phyloP scores from a whole-genome alignment of 768 basidiomycete genomes.

The Termitomyces titanicus region DNA sequence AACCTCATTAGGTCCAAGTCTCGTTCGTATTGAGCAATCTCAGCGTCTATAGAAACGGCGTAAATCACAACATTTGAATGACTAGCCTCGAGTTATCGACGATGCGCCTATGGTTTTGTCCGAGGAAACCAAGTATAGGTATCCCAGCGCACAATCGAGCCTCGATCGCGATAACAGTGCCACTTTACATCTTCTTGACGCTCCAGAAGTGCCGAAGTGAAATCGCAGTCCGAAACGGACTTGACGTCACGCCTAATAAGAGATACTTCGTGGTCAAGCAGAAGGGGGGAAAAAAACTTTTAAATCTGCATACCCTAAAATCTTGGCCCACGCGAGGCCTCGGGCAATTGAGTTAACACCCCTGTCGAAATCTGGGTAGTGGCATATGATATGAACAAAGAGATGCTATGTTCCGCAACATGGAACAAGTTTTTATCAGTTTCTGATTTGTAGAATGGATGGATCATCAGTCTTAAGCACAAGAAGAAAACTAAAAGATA shows the following conservation, averaged over 20 bases:
- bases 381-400: too few relatives aligned
- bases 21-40: too few relatives aligned
- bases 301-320: not conserved
- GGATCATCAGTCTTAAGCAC: too few relatives aligned
- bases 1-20: too few relatives aligned
- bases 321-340: not conserved
- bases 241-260: not conserved
- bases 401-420: not conserved
- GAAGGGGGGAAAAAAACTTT: not conserved
- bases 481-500: too few relatives aligned
- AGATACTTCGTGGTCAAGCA: not conserved
- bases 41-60: too few relatives aligned
- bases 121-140: not conserved
- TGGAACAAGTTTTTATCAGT: not conserved
- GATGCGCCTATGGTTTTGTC: too few relatives aligned
- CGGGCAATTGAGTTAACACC: not conserved
- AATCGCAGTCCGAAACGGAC: not conserved
- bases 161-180: not conserved
- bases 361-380: too few relatives aligned
- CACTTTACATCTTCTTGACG: not conserved
- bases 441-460: not conserved
- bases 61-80: too few relatives aligned
- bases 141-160: not conserved
- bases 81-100: too few relatives aligned
- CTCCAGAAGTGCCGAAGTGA: not conserved